Evolutionary conservation across 306 rosid species (phyloP).

Genomic region (Casuarina equisetifolia): DNA sequence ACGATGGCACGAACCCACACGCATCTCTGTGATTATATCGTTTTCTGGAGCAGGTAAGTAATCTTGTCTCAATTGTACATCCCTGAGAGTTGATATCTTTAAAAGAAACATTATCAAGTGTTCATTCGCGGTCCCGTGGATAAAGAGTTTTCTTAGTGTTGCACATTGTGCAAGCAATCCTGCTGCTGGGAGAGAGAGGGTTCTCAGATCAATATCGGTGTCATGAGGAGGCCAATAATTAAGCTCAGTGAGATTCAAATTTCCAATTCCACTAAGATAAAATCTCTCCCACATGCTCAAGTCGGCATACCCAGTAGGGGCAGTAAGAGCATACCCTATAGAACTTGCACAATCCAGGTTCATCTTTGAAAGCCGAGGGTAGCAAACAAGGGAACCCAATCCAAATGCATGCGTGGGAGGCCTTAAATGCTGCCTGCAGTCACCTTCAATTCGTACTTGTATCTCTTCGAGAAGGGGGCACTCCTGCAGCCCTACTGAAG

Average conservation of each 20-base stretch:
- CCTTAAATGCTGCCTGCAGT: background rate
- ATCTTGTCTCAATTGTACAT: slow-evolving; percentile 20
- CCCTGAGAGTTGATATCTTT: slow-evolving; percentile 11
- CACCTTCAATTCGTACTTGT: slow-evolving; percentile 9
- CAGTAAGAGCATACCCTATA: slow-evolving; percentile 16
- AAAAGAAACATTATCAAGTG: slow-evolving; percentile 6
- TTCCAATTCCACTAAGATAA: background rate
- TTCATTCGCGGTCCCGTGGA: slow-evolving; percentile 15
- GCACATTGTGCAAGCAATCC: slow-evolving; percentile 12
- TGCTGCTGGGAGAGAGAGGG: slow-evolving; percentile 16
- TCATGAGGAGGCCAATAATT: slow-evolving; percentile 18
- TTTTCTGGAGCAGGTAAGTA: slow-evolving; percentile 19
- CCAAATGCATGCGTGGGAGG: background rate
- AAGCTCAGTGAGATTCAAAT: slow-evolving; percentile 9
- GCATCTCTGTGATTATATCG: background rate
- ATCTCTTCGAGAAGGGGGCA: slow-evolving; percentile 6
- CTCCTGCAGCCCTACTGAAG: slow-evolving; percentile 6
- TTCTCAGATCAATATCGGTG: background rate
- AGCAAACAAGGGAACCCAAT: slow-evolving; percentile 2
- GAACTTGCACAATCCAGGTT: slow-evolving; percentile 2
- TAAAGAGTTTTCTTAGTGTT: slow-evolving; percentile 3
- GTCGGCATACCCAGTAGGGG: slow-evolving; percentile 8
- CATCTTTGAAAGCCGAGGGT: slow-evolving; percentile 15
- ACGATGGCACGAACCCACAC: background rate
- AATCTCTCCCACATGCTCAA: slow-evolving; percentile 18